A percentile compares a stretch with the other conserved stretches of the same genome.
phyloP scores from a whole-genome alignment of 768 basidiomycete genomes.

The Collybia mongolica region DNA sequence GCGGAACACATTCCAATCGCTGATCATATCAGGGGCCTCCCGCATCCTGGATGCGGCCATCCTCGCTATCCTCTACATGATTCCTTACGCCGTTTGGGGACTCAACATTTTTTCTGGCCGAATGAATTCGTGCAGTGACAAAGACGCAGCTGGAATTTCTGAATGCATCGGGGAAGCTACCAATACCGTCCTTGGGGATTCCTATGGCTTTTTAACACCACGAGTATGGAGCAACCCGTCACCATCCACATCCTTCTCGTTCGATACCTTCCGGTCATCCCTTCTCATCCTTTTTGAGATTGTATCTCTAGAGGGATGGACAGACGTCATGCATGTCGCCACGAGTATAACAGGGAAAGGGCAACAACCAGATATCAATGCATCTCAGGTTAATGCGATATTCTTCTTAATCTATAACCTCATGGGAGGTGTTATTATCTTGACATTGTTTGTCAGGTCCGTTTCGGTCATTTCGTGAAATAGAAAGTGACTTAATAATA shows the following conservation, averaged over 20 bases:
- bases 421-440: conserved; percentile 84
- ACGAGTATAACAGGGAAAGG: conserved; percentile 74
- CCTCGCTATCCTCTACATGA: conserved; percentile 88
- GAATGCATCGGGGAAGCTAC: conserved; percentile 78
- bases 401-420: conserved; percentile 93
- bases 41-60: conserved; percentile 89
- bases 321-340: conserved; percentile 85
- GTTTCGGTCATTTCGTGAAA: conserved; percentile 14
- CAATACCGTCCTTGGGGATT: conserved; percentile 56
- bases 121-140: conserved; percentile 85
- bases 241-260: conserved; percentile 81
- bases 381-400: conserved; percentile 78
- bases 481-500: conserved; percentile 8
- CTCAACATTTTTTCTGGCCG: conserved; percentile 88
- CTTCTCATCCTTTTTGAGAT: conserved; percentile 95
- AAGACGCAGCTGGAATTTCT: conserved; percentile 43
- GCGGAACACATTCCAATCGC: conserved; percentile 81
- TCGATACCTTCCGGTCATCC: conserved; percentile 82
- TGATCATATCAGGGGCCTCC: conserved; percentile 82
- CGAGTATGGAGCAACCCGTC: conserved; percentile 89
- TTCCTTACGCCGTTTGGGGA: conserved; percentile 92
- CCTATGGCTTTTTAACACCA: conserved; percentile 74
- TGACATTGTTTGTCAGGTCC: conserved; percentile 90
- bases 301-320: conserved; percentile 94
- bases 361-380: conserved; percentile 70